Conservation (phyloP, 2,329 filamentous ascomycete genomes). For the Talaromyces sp. region DNA sequence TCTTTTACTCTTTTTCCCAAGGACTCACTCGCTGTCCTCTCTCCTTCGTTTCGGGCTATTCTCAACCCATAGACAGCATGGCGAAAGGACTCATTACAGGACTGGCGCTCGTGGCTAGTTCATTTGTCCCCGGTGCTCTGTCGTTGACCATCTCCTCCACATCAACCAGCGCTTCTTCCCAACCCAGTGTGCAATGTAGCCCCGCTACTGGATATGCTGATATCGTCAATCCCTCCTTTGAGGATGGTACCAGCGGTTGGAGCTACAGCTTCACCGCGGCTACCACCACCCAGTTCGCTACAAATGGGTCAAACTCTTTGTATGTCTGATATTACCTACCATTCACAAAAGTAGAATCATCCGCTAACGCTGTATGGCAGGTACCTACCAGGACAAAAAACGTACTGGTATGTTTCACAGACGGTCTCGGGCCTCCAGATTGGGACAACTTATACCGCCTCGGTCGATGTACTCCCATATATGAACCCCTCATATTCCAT, state of each 20-base stretch:
- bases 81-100: background rate
- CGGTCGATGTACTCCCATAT: background rate
- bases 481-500: background rate
- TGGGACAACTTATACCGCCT: background rate
- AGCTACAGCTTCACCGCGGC: background rate
- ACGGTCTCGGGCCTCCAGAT: background rate
- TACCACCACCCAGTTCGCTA: background rate
- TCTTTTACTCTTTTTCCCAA: background rate
- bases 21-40: background rate
- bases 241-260: background rate
- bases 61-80: background rate
- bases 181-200: background rate
- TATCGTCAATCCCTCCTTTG: slow-evolving; percentile 2
- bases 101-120: slow-evolving; percentile 1
- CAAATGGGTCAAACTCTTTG: background rate
- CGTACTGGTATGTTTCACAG: background rate
- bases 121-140: background rate
- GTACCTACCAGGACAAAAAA: background rate
- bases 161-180: background rate
- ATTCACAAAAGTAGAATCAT: background rate
- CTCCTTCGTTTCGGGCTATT: background rate
- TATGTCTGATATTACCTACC: background rate
- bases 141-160: background rate
- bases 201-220: background rate
- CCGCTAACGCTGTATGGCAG: background rate